Conservation (phyloP, 768 basidiomycete genomes). For the Solioccasus polychromus region DNA sequence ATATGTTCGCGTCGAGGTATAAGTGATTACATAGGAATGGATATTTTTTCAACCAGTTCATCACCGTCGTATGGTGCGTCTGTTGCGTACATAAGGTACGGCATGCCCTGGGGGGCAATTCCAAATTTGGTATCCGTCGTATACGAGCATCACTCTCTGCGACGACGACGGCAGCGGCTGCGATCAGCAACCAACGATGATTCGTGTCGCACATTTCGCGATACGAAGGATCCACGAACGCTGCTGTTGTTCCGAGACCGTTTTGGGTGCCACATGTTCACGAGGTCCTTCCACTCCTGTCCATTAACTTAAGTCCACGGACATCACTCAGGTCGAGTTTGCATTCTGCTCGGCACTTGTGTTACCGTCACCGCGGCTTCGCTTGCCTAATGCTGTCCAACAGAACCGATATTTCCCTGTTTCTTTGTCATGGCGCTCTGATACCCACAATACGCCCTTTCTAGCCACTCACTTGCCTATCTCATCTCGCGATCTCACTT, state of each 20-base stretch:
- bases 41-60: slow-evolving; percentile 2
- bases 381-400: slow-evolving; percentile 29
- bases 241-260: slow-evolving; percentile 28
- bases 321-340: slow-evolving; percentile 31
- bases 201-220: slow-evolving; percentile 10
- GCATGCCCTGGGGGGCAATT: slow-evolving; percentile 26
- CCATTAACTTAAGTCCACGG: slow-evolving; percentile 40
- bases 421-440: slow-evolving; percentile 30
- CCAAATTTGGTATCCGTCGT: slow-evolving; percentile 18
- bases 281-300: slow-evolving; percentile 35
- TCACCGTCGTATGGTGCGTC: slow-evolving; percentile 9
- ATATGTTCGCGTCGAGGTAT: too few relatives aligned
- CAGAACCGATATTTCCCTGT: slow-evolving; percentile 32
- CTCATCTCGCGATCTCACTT: slow-evolving; percentile 15
- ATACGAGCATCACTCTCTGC: slow-evolving; percentile 3
- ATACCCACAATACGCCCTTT: slow-evolving; percentile 21
- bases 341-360: slow-evolving; percentile 33
- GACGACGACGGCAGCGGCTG: slow-evolving; percentile 4
- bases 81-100: slow-evolving; percentile 28
- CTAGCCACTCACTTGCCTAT: slow-evolving; percentile 10
- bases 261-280: slow-evolving; percentile 33
- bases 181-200: slow-evolving; percentile 14
- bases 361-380: slow-evolving; percentile 37
- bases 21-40: neutral
- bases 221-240: slow-evolving; percentile 19